A percentile compares a stretch with the other conserved stretches of the same genome.
Conservation (phyloP, 1,284 basidiomycete genomes). For the Ceratobasidium papillatum region DNA sequence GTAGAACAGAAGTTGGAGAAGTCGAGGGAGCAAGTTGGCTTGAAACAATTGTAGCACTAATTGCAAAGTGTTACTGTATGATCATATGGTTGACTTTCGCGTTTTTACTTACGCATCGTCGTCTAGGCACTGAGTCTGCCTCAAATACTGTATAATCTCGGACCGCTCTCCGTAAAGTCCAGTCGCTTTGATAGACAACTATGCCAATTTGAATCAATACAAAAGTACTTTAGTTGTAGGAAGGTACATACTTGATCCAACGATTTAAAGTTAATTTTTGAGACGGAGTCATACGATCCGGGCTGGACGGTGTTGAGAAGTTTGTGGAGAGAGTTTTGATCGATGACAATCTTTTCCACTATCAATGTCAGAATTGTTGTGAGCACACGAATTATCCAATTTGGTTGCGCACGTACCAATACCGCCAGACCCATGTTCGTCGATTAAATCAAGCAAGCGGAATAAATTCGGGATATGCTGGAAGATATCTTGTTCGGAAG, state of each 20-base stretch:
- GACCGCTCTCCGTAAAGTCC: slow-evolving; percentile 65
- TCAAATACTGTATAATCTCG: slow-evolving; percentile 59
- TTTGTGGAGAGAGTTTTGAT: slow-evolving; percentile 26
- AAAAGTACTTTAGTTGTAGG: background rate
- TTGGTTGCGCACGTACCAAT: slow-evolving; percentile 33
- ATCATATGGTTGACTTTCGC: background rate
- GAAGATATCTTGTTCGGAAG: slow-evolving; percentile 55
- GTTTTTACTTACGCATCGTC: slow-evolving; percentile 34
- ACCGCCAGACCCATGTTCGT: slow-evolving; percentile 42
- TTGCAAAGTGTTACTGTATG: background rate
- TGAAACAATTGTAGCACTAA: background rate
- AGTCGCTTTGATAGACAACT: slow-evolving; percentile 57
- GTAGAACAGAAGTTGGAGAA: background rate
- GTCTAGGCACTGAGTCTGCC: background rate
- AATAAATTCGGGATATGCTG: slow-evolving; percentile 27
- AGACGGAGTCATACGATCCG: no score
- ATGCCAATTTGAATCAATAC: background rate
- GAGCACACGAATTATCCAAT: background rate
- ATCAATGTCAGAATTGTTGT: background rate
- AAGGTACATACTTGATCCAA: background rate
- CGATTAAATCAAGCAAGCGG: slow-evolving; percentile 43
- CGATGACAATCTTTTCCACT: slow-evolving; percentile 44
- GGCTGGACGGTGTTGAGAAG: slow-evolving; percentile 40
- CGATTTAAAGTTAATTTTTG: slow-evolving; percentile 30
- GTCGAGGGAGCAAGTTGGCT: background rate